Percentiles rank a stretch among this genome's conserved stretches.
Conservation (phyloP, 176 grass and related monocot genomes). For the Elaeis guineensis region DNA sequence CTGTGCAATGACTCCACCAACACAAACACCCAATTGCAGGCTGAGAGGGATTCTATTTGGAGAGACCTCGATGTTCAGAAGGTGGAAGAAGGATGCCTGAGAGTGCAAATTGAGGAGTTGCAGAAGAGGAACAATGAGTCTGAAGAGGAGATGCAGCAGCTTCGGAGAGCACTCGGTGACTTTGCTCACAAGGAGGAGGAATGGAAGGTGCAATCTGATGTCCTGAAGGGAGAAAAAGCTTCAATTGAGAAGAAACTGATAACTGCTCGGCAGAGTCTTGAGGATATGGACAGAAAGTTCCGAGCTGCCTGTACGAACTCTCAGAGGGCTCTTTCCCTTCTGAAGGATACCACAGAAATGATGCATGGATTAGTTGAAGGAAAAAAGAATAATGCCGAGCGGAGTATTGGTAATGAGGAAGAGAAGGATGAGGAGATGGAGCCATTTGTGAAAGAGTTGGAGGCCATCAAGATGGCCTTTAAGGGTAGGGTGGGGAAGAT, state of each 20-base stretch:
- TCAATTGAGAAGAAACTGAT: not conserved
- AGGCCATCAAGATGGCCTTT: not conserved
- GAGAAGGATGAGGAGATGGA: not conserved
- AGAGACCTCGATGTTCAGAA: slow-evolving; percentile 20
- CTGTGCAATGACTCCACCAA: slow-evolving; percentile 12
- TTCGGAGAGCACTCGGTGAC: slow-evolving; percentile 18
- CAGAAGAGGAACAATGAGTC: slow-evolving; percentile 8
- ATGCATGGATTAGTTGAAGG: not conserved
- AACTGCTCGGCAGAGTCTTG: too few species aligned
- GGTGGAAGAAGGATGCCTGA: slow-evolving; percentile 10
- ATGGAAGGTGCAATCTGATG: not conserved
- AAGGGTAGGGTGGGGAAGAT: slow-evolving; percentile 9
- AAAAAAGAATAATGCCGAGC: not conserved
- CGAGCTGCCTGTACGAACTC: not conserved
- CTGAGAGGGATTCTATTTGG: slow-evolving; percentile 14
- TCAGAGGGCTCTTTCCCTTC: not conserved
- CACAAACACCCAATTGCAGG: not conserved
- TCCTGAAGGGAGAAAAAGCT: not conserved
- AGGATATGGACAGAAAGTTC: not conserved
- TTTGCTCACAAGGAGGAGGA: not conserved
- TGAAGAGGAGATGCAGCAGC: slow-evolving; percentile 14
- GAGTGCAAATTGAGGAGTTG: slow-evolving; percentile 17
- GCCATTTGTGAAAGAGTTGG: not conserved
- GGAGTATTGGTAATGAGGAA: not conserved
- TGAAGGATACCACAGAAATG: not conserved